Conservation (phyloP, 139 green algal genomes). For the Tetradesmus lagerheimii region DNA sequence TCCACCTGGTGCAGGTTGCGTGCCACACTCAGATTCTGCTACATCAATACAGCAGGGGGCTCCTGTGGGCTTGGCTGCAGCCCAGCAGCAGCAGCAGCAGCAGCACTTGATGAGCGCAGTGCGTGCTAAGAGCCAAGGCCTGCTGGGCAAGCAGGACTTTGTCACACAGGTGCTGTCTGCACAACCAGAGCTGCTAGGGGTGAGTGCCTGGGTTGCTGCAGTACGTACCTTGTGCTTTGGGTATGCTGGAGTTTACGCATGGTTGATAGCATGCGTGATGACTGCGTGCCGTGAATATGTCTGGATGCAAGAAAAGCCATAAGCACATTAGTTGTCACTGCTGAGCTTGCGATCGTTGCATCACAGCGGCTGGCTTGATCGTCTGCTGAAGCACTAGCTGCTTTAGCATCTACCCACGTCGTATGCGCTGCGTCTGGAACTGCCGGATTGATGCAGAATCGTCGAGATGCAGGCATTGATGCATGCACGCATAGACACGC, state of each 20-base stretch:
- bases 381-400: too few relatives aligned
- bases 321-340: too few relatives aligned
- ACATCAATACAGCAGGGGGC: neutral
- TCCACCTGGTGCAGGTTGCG: neutral
- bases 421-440: too few relatives aligned
- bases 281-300: too few relatives aligned
- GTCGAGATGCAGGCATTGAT: too few relatives aligned
- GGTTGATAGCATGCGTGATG: too few relatives aligned
- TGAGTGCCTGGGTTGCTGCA: neutral
- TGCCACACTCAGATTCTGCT: slow-evolving; percentile 28
- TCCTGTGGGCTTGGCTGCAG: neutral
- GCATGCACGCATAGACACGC: neutral
- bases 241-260: too few relatives aligned
- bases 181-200: neutral
- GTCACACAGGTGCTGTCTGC: slow-evolving; percentile 23
- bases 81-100: slow-evolving; percentile 13
- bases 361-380: too few relatives aligned
- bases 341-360: too few relatives aligned
- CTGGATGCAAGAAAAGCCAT: too few relatives aligned
- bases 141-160: slow-evolving; percentile 43
- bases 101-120: slow-evolving; percentile 28
- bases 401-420: too few relatives aligned
- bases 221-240: too few relatives aligned
- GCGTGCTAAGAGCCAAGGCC: slow-evolving; percentile 29
- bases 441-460: neutral